phyloP scores from a whole-genome alignment of 2,329 filamentous ascomycete genomes.

The Orbilia quercus region DNA sequence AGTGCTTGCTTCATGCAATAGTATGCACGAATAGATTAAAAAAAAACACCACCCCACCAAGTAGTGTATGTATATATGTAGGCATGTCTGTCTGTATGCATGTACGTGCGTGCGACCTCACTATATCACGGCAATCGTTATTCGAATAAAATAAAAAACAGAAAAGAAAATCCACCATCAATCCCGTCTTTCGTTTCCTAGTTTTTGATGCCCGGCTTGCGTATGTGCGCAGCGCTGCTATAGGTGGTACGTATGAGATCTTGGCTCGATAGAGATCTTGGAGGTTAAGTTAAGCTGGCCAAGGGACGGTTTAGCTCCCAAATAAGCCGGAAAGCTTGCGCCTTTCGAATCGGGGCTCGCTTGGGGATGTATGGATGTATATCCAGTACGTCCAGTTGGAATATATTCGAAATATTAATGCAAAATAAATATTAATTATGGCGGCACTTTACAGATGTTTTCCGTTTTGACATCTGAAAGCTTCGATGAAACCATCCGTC shows the following conservation, averaged over 20 bases:
- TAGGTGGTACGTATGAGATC: constrained; percentile 30
- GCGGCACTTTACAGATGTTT: not conserved
- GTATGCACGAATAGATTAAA: constrained; percentile 34
- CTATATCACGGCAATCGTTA: constrained; percentile 19
- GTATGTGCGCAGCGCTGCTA: constrained; percentile 7
- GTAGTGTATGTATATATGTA: too few relatives aligned
- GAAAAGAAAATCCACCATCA: constrained; percentile 11
- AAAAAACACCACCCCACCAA: constrained; percentile 22
- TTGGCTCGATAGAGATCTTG: constrained; percentile 55
- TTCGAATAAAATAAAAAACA: too few relatives aligned
- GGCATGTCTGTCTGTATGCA: too few relatives aligned
- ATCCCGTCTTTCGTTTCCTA: constrained; percentile 26
- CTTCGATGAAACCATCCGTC: constrained; percentile 28
- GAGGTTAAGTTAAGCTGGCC: too few relatives aligned
- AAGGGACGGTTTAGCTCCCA: constrained; percentile 22
- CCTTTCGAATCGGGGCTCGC: constrained; percentile 21
- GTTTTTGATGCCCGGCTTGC: constrained; percentile 1
- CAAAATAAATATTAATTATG: too few relatives aligned
- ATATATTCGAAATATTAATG: too few relatives aligned
- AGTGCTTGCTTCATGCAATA: constrained; percentile 46
- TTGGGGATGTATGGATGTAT: constrained; percentile 1
- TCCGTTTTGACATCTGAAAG: not conserved
- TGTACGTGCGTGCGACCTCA: too few relatives aligned
- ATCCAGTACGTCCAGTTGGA: too few relatives aligned
- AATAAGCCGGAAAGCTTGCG: constrained; percentile 25